These are phyloP conservation scores for Drosera spatulata DNA, from an alignment of 179 eudicot genomes.

Conservation along the genomic window DNA sequence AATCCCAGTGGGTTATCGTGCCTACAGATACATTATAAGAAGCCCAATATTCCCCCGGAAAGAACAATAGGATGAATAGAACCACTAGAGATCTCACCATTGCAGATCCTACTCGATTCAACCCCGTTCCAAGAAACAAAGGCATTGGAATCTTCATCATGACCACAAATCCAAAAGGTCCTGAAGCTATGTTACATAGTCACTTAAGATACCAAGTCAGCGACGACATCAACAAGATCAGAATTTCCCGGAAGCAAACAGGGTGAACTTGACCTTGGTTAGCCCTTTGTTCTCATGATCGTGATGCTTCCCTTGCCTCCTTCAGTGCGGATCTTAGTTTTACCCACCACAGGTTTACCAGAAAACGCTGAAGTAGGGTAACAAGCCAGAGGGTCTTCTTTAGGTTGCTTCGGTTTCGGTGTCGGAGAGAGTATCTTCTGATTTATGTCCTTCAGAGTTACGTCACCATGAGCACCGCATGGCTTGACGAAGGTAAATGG, in stretches of 20 bases:
- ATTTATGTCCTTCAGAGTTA: slow-evolving; percentile 88
- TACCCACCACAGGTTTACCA: slow-evolving; percentile 88
- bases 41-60: too few relatives aligned
- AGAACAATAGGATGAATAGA: too few relatives aligned
- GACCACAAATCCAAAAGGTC: too few relatives aligned
- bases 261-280: slow-evolving; percentile 7
- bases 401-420: slow-evolving; percentile 27
- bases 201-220: too few relatives aligned
- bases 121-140: too few relatives aligned
- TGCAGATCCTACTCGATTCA: too few relatives aligned
- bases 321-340: slow-evolving; percentile 85
- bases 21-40: too few relatives aligned
- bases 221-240: too few relatives aligned
- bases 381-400: slow-evolving; percentile 27
- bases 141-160: too few relatives aligned
- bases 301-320: slow-evolving; percentile 98
- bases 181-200: too few relatives aligned
- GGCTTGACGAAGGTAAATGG: slow-evolving; percentile 92
- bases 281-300: slow-evolving; percentile 93
- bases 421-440: slow-evolving; percentile 66
- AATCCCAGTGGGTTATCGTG: too few relatives aligned
- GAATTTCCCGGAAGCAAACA: neutral
- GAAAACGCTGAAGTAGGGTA: slow-evolving; percentile 83
- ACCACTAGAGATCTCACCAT: too few relatives aligned
- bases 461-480: slow-evolving; percentile 53